These are phyloP conservation scores for Papiliotrema fonsecae DNA, from an alignment of 1,284 basidiomycete genomes.

Conservation along the genomic window DNA sequence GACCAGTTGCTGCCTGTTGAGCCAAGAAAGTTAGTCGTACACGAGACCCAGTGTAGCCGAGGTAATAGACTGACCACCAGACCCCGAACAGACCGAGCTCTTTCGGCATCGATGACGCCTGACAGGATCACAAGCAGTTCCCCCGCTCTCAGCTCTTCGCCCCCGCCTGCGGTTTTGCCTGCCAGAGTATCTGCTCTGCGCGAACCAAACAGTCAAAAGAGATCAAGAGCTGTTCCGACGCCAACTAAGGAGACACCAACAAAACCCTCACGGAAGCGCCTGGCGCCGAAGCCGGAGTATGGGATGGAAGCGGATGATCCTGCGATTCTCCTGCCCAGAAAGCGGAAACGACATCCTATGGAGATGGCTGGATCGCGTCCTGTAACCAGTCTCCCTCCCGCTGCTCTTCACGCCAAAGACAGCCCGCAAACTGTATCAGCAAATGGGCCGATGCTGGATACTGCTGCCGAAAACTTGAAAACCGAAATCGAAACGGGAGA, in stretches of 20 bases:
- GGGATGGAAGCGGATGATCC: not conserved
- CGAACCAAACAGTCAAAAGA: constrained; percentile 13
- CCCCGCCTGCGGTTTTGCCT: constrained; percentile 24
- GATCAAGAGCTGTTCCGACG: not conserved
- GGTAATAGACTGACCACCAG: not conserved
- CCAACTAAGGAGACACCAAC: not conserved
- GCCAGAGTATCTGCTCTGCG: constrained; percentile 29
- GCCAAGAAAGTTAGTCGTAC: constrained; percentile 29
- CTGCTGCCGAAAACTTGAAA: too few species aligned
- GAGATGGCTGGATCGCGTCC: too few species aligned
- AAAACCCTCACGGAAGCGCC: not conserved
- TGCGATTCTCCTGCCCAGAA: not conserved
- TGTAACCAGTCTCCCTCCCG: not conserved
- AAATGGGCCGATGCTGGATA: too few species aligned
- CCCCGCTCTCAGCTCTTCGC: constrained; percentile 10
- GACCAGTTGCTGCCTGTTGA: constrained; percentile 34
- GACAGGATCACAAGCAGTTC: constrained; percentile 4
- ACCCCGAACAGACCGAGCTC: not conserved
- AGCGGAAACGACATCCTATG: constrained; percentile 2
- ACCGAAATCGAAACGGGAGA: too few species aligned
- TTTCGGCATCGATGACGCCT: constrained; percentile 4
- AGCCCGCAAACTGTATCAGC: too few species aligned
- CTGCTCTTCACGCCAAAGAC: not conserved
- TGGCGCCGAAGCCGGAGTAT: not conserved
- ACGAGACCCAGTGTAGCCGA: too few species aligned